Conservation (phyloP, 768 basidiomycete genomes). For the Filobasidium floriforme region DNA sequence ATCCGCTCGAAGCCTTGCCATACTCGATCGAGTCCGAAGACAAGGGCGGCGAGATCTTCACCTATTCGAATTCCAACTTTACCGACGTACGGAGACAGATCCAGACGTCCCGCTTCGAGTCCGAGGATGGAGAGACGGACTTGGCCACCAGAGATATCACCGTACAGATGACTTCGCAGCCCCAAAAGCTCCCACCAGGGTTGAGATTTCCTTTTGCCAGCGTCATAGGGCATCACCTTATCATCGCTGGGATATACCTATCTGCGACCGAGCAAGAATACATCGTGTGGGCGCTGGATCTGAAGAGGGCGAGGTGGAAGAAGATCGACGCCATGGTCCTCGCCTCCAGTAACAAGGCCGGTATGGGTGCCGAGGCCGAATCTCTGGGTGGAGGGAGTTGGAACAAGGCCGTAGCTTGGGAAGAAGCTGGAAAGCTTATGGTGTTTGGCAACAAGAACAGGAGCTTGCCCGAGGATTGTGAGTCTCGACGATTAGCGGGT, state of each 20-base stretch:
- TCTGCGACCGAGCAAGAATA: conserved; percentile 90
- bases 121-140: background rate
- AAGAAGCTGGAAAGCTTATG: conserved; percentile 72
- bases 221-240: conserved; percentile 71
- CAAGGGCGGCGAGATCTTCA: conserved; percentile 59
- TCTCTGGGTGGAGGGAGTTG: conserved; percentile 81
- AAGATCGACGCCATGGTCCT: conserved; percentile 34
- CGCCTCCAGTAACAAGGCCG: conserved; percentile 66
- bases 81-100: conserved; percentile 86
- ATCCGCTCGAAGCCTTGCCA: conserved; percentile 57
- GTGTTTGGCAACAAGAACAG: conserved; percentile 74
- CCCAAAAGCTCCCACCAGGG: conserved; percentile 66
- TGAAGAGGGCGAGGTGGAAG: conserved; percentile 45
- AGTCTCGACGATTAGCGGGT: background rate
- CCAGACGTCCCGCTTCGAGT: conserved; percentile 52
- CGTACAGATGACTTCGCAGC: conserved; percentile 13
- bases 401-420: conserved; percentile 87
- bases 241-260: conserved; percentile 92
- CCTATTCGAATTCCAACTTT: conserved; percentile 91
- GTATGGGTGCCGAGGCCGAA: conserved; percentile 47
- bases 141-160: conserved; percentile 1
- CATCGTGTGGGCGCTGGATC: conserved; percentile 91
- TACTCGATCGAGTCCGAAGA: conserved; percentile 53
- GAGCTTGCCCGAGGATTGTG: conserved; percentile 38
- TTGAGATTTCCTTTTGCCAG: conserved; percentile 93